These are phyloP conservation scores for Cicer cuneatum DNA, from an alignment of 306 rosid species.

Conservation along the genomic window DNA sequence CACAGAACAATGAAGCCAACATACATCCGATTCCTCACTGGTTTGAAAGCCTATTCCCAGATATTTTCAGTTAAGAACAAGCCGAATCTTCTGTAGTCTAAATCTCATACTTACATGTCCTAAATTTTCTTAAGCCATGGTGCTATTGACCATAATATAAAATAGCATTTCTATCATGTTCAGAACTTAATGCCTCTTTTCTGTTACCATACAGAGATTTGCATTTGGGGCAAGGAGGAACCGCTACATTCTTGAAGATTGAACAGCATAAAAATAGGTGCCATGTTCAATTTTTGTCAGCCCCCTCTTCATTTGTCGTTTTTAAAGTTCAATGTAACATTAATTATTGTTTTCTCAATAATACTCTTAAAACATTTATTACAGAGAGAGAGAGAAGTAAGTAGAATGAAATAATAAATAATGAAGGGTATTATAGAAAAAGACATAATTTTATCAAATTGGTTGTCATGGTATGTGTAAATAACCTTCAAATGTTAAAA, in stretches of 20 bases:
- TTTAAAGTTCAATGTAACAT: no score
- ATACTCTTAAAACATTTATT: no score
- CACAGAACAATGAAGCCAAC: slow-evolving; percentile 80
- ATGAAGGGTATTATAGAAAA: no score
- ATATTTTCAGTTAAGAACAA: slow-evolving; percentile 85
- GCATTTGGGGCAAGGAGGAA: slow-evolving; percentile 98
- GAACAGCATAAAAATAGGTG: slow-evolving; percentile 42
- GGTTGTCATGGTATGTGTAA: no score
- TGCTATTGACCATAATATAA: not conserved
- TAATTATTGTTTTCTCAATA: no score
- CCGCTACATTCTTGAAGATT: slow-evolving; percentile 77
- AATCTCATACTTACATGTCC: slow-evolving; percentile 7
- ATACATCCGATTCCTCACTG: slow-evolving; percentile 89
- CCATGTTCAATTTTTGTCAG: slow-evolving; percentile 17
- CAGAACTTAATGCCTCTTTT: slow-evolving; percentile 34
- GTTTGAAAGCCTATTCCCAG: slow-evolving; percentile 89
- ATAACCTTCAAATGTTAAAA: no score
- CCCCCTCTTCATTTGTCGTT: not conserved
- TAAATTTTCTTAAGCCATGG: not conserved
- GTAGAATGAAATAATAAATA: no score
- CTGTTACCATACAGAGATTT: slow-evolving; percentile 63
- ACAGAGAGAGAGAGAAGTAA: no score
- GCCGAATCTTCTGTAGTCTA: slow-evolving; percentile 3
- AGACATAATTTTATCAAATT: no score
- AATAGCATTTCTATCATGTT: slow-evolving; percentile 23